These are phyloP conservation scores for Xylaria sp. DNA, from an alignment of 2,329 filamentous ascomycete genomes.

Conservation along the genomic window DNA sequence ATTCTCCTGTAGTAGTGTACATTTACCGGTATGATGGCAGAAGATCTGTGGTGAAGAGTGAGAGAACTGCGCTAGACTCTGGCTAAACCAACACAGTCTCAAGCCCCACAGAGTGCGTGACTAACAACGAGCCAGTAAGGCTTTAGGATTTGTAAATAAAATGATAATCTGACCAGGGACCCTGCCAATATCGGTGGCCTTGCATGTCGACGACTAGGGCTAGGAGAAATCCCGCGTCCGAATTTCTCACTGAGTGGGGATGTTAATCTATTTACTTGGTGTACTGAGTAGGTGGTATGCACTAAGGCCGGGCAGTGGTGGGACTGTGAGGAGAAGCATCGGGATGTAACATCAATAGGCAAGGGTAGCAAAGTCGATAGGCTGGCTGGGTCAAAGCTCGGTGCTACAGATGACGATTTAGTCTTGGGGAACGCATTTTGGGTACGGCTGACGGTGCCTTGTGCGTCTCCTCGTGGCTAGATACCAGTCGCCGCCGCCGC, in stretches of 20 bases:
- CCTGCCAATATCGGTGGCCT: conserved; percentile 32
- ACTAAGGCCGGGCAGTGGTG: not conserved
- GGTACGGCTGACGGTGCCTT: conserved; percentile 8
- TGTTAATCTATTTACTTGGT: not conserved
- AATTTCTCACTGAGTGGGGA: conserved; percentile 23
- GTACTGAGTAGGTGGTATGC: not conserved
- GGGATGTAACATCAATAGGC: conserved; percentile 19
- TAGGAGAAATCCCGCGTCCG: conserved; percentile 4
- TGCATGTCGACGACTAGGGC: conserved; percentile 26
- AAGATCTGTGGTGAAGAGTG: not conserved
- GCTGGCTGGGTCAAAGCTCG: not conserved
- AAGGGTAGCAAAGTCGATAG: conserved; percentile 14
- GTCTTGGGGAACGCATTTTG: conserved; percentile 12
- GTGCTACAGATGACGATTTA: conserved; percentile 18
- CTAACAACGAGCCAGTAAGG: conserved; percentile 34
- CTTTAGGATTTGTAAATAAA: conserved; percentile 16
- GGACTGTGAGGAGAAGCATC: conserved; percentile 29
- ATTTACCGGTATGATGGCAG: not conserved
- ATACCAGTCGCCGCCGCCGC: conserved; percentile 12
- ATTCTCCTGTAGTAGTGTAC: conserved; percentile 3
- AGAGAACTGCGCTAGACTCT: not conserved
- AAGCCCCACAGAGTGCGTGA: conserved; percentile 34
- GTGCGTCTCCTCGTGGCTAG: conserved; percentile 16
- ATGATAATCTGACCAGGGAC: conserved; percentile 25
- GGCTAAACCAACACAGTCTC: conserved; percentile 9